phyloP scores from a whole-genome alignment of 768 basidiomycete genomes.

The Termitomyces sp. region DNA sequence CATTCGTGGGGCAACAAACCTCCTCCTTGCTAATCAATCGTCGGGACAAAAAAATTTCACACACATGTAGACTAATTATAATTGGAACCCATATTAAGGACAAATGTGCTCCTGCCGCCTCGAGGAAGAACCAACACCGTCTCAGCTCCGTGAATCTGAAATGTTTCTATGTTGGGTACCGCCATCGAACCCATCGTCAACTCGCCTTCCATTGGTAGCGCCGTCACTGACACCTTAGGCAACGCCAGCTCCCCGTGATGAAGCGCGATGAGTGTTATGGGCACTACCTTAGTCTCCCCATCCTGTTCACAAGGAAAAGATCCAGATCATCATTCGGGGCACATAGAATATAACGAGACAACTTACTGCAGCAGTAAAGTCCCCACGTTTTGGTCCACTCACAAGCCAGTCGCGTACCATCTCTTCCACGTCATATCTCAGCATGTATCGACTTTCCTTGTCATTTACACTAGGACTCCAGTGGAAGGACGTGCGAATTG shows the following conservation, averaged over 20 bases:
- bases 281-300: constrained; percentile 53
- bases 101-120: constrained; percentile 78
- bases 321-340: background rate
- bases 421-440: constrained; percentile 84
- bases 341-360: background rate
- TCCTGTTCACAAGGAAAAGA: constrained; percentile 43
- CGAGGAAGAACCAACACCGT: constrained; percentile 79
- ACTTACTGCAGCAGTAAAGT: constrained; percentile 71
- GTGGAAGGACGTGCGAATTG: constrained; percentile 71
- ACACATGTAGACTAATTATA: constrained; percentile 7
- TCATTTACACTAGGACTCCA: constrained; percentile 60
- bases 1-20: background rate
- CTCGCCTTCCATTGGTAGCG: constrained; percentile 52
- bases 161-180: constrained; percentile 70
- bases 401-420: constrained; percentile 85
- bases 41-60: too few species aligned
- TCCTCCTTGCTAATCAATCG: background rate
- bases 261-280: constrained; percentile 81
- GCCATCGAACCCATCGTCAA: constrained; percentile 57
- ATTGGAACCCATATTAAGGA: constrained; percentile 67
- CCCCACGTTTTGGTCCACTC: constrained; percentile 84
- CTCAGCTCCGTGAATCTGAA: constrained; percentile 84
- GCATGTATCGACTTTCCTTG: constrained; percentile 41
- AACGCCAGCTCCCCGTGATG: constrained; percentile 79
- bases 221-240: constrained; percentile 68